phyloP scores from a whole-genome alignment of 805 yeast genomes.

The Candida anglica region DNA sequence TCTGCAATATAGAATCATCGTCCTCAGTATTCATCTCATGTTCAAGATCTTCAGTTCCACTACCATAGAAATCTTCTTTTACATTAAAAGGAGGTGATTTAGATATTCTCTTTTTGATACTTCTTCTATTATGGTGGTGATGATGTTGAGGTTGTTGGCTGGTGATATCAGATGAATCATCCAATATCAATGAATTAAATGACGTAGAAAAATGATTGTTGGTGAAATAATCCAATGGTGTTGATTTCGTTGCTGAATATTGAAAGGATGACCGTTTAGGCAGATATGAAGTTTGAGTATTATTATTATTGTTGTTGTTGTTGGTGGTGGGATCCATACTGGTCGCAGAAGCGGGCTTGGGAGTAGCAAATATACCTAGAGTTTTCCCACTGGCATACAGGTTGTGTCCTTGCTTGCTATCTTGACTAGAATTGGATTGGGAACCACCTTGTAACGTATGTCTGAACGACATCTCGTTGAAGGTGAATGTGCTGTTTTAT shows the following conservation, averaged over 20 bases:
- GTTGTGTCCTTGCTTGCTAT: too few relatives aligned
- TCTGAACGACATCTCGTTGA: too few relatives aligned
- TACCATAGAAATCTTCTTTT: conserved; percentile 23
- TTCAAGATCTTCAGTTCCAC: conserved; percentile 27
- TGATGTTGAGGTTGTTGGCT: too few relatives aligned
- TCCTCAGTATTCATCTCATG: conserved; percentile 9
- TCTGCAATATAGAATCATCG: conserved; percentile 5
- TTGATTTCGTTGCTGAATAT: conserved; percentile 1
- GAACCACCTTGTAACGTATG: too few relatives aligned
- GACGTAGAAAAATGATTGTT: conserved; percentile 38
- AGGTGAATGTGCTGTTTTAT: too few relatives aligned
- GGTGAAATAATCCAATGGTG: conserved; percentile 28
- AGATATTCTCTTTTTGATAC: conserved; percentile 25
- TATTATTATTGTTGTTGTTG: too few relatives aligned
- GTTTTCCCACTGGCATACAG: too few relatives aligned
- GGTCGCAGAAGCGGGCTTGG: too few relatives aligned
- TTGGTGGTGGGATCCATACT: too few relatives aligned
- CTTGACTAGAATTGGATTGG: too few relatives aligned
- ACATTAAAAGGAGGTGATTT: conserved; percentile 41
- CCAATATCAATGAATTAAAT: conserved; percentile 39
- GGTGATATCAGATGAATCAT: conserved; percentile 24
- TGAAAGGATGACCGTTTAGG: conserved; percentile 2
- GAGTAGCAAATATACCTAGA: too few relatives aligned
- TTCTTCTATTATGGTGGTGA: conserved; percentile 2
- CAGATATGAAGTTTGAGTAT: conserved; percentile 3